Conservation (phyloP, 345 rosid genomes). For the Citrus trifoliata region DNA sequence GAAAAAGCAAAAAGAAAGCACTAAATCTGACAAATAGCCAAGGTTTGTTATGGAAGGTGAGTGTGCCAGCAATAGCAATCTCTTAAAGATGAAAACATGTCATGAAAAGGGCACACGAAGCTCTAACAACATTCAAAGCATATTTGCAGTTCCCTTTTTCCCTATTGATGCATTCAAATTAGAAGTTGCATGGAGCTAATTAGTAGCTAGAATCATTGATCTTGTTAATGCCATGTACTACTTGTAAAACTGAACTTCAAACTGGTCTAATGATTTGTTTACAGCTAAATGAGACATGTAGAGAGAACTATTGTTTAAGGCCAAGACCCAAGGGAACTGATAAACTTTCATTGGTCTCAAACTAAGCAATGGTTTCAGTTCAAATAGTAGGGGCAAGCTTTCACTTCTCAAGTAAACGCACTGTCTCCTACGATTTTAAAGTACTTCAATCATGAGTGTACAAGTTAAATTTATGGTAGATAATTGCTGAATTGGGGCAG, state of each 20-base stretch:
- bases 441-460: background rate
- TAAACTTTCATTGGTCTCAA: background rate
- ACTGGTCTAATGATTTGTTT: background rate
- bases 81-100: background rate
- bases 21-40: background rate
- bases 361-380: background rate
- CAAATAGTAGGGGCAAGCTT: background rate
- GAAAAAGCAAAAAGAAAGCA: background rate
- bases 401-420: background rate
- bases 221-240: background rate
- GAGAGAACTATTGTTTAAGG: background rate
- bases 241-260: background rate
- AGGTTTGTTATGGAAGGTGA: too few species aligned
- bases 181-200: background rate
- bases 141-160: background rate
- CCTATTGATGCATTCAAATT: background rate
- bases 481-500: slow-evolving; percentile 2
- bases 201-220: background rate
- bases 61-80: background rate
- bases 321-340: background rate
- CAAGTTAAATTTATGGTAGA: background rate
- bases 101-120: background rate
- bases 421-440: background rate
- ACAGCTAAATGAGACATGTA: background rate
- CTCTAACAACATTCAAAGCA: background rate